Evolutionary conservation across 352 stramenopile genomes (phyloP).

Genomic region (Phytophthora lateralis): DNA sequence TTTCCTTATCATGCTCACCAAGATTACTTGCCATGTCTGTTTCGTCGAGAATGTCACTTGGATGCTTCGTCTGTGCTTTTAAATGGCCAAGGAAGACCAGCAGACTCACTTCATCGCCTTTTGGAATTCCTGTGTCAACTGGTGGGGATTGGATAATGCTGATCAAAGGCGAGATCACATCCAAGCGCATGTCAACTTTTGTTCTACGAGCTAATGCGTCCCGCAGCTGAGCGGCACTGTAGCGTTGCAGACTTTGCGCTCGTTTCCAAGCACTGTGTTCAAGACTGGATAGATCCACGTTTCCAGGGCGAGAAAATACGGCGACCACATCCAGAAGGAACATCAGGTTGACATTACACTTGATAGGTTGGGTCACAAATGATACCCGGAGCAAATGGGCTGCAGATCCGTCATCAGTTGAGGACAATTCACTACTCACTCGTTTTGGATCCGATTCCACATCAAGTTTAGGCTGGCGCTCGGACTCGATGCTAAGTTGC

Average conservation of each 20-base stretch:
- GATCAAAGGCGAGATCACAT: conserved; percentile 83
- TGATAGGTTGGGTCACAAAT: conserved; percentile 82
- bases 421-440: conserved; percentile 9
- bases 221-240: conserved; percentile 75
- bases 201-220: conserved; percentile 72
- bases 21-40: conserved; percentile 12
- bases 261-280: conserved; percentile 74
- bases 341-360: conserved; percentile 78
- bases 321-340: conserved; percentile 69
- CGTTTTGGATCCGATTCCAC: conserved; percentile 24
- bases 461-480: conserved; percentile 26
- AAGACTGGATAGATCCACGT: conserved; percentile 78
- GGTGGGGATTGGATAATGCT: conserved; percentile 66
- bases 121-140: conserved; percentile 14
- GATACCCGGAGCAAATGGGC: conserved; percentile 57
- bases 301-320: conserved; percentile 75
- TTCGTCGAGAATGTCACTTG: conserved; percentile 21
- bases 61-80: conserved; percentile 63
- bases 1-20: conserved; percentile 8
- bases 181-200: conserved; percentile 73
- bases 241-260: conserved; percentile 78
- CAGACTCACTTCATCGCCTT: conserved; percentile 48
- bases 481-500: conserved; percentile 65
- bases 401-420: conserved; percentile 16
- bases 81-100: conserved; percentile 81